Conservation (phyloP, 345 rosid genomes). For the Turnera subulata region DNA sequence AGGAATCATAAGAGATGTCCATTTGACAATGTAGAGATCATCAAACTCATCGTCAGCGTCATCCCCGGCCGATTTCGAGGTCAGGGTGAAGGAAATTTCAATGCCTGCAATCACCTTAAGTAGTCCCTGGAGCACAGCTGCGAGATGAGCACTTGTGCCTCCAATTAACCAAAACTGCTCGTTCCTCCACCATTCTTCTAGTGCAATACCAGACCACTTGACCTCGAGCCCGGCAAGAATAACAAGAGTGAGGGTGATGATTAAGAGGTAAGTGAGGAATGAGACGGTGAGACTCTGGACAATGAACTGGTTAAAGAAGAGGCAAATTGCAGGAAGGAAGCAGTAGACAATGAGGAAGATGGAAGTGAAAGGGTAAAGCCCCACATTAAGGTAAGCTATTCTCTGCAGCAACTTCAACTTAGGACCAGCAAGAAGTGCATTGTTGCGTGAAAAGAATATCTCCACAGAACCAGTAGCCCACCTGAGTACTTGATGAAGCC, state of each 20-base stretch:
- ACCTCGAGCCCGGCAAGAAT: too few relatives aligned
- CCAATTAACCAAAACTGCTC: constrained; percentile 52
- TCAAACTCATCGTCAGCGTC: constrained; percentile 63
- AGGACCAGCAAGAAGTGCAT: too few relatives aligned
- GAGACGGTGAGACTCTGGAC: too few relatives aligned
- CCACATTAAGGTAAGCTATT: too few relatives aligned
- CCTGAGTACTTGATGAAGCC: constrained; percentile 67
- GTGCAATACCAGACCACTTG: too few relatives aligned
- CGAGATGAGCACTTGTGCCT: constrained; percentile 85
- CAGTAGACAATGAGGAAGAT: too few relatives aligned
- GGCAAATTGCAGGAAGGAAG: constrained; percentile 47
- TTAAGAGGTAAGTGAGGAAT: too few relatives aligned
- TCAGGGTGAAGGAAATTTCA: constrained; percentile 69
- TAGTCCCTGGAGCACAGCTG: constrained; percentile 76
- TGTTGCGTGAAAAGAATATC: constrained; percentile 20
- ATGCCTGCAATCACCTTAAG: constrained; percentile 78
- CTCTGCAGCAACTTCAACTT: too few relatives aligned
- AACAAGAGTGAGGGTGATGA: constrained; percentile 16
- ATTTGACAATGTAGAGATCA: constrained; percentile 68
- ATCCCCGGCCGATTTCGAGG: constrained; percentile 62
- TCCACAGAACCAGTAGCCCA: constrained; percentile 79
- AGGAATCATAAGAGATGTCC: constrained; percentile 75
- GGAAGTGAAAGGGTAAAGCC: too few relatives aligned
- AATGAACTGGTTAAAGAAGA: constrained; percentile 26
- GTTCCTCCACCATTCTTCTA: too few relatives aligned